These are phyloP conservation scores for Allantophomopsis lycopodina DNA, from an alignment of 2,329 filamentous ascomycete species.

Conservation along the genomic window DNA sequence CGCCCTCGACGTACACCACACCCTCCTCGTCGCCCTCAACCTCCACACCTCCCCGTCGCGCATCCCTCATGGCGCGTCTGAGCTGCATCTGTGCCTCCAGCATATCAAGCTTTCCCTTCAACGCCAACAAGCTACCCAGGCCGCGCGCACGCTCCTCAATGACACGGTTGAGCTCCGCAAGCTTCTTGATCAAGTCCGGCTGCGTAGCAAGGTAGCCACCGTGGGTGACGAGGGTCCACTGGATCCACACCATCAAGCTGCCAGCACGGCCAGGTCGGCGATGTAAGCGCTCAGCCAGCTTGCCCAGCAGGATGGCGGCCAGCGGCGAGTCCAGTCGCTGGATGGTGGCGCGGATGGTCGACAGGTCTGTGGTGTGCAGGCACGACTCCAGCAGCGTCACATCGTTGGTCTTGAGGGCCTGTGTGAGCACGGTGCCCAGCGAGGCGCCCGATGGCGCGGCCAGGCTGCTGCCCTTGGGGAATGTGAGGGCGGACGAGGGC, in stretches of 20 bases:
- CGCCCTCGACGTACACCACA: conserved; percentile 76
- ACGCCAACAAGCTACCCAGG: conserved; percentile 65
- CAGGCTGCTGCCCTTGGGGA: conserved; percentile 10
- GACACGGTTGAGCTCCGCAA: conserved; percentile 72
- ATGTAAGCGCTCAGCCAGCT: conserved; percentile 77
- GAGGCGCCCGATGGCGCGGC: conserved; percentile 56
- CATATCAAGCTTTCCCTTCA: conserved; percentile 95
- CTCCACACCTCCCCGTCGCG: conserved; percentile 21
- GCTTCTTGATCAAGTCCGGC: conserved; percentile 65
- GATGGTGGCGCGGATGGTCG: conserved; percentile 76
- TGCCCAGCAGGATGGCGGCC: conserved; percentile 65
- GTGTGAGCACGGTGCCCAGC: conserved; percentile 81
- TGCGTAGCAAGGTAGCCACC: conserved; percentile 83
- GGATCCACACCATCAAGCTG: conserved; percentile 86
- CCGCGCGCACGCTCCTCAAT: conserved; percentile 76
- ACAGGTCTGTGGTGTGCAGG: conserved; percentile 64
- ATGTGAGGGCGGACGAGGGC: conserved; percentile 7
- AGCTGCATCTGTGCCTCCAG: conserved; percentile 80
- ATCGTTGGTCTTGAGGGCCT: conserved; percentile 89
- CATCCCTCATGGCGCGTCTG: conserved; percentile 51
- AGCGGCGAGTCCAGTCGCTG: conserved; percentile 79
- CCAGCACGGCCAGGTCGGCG: conserved; percentile 79
- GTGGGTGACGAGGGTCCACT: conserved; percentile 86
- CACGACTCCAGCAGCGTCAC: conserved; percentile 81
- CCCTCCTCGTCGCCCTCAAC: conserved; percentile 39